Conservation (phyloP, 495 filamentous ascomycete genomes). For the Sordaria brevicollis region DNA sequence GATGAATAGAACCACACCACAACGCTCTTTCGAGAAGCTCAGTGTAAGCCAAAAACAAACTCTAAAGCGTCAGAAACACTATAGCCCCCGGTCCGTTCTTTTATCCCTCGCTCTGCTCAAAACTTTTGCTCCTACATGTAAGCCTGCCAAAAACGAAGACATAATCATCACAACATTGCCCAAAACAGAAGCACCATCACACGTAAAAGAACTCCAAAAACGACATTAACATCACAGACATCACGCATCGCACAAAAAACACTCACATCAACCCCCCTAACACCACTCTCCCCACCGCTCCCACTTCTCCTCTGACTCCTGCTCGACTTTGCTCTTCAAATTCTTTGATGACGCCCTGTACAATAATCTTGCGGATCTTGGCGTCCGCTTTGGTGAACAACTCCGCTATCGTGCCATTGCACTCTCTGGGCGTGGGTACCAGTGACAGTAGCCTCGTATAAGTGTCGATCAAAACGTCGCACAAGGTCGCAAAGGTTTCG, state of each 20-base stretch:
- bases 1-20: background rate
- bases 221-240: background rate
- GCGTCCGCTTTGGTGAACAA: conserved; percentile 84
- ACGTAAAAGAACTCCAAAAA: background rate
- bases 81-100: background rate
- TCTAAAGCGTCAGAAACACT: background rate
- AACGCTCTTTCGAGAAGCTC: background rate
- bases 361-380: conserved; percentile 73
- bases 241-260: background rate
- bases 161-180: background rate
- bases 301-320: conserved; percentile 67
- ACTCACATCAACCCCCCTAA: conserved; percentile 75
- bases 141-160: background rate
- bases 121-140: background rate
- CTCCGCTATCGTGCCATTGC: conserved; percentile 56
- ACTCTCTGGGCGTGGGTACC: conserved; percentile 53
- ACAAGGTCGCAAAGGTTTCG: conserved; percentile 93
- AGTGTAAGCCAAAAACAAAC: background rate
- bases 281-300: conserved; percentile 76
- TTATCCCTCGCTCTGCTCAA: background rate
- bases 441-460: conserved; percentile 71
- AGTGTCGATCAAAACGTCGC: conserved; percentile 88
- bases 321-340: conserved; percentile 79
- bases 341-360: conserved; percentile 75
- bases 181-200: background rate